Conservation (phyloP, 2,329 filamentous ascomycete genomes). For the Acrodontium crateriforme region DNA sequence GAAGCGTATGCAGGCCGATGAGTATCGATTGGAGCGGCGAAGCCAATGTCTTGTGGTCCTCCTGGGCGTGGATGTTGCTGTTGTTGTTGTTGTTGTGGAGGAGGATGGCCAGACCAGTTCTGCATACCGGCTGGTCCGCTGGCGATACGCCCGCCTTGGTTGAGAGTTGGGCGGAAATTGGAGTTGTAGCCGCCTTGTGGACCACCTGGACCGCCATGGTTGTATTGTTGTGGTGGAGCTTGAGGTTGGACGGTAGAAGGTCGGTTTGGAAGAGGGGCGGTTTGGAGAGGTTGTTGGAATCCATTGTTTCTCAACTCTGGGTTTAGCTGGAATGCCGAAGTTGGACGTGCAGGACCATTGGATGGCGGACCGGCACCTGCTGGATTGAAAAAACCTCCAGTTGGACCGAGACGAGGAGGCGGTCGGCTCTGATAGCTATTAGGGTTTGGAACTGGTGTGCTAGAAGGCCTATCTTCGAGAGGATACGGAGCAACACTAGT, state of each 20-base stretch:
- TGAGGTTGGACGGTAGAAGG: slow-evolving; percentile 9
- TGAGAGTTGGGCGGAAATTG: slow-evolving; percentile 7
- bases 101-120: no score
- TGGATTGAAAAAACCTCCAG: slow-evolving; percentile 22
- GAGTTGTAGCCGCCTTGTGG: slow-evolving; percentile 1
- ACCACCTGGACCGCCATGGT: slow-evolving; percentile 3
- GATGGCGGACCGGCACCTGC: no score
- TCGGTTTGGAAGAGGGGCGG: slow-evolving; percentile 2
- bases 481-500: slow-evolving; percentile 39
- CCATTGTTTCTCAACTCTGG: no score
- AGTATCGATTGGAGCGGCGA: slow-evolving; percentile 27
- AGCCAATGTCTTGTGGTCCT: slow-evolving; percentile 25
- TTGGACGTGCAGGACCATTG: no score
- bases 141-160: slow-evolving; percentile 17
- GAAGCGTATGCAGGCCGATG: not conserved
- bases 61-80: slow-evolving; percentile 3
- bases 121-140: slow-evolving; percentile 18
- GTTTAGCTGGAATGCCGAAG: slow-evolving; percentile 38
- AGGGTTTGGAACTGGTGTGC: no score
- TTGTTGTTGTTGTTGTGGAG: slow-evolving; percentile 4
- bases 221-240: slow-evolving; percentile 7
- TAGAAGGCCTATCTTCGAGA: slow-evolving; percentile 54
- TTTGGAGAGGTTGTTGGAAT: slow-evolving; percentile 5
- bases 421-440: no score
- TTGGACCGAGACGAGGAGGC: slow-evolving; percentile 17